These are phyloP conservation scores for Artomyces pyxidatus DNA, from an alignment of 768 basidiomycete genomes.

Conservation along the genomic window DNA sequence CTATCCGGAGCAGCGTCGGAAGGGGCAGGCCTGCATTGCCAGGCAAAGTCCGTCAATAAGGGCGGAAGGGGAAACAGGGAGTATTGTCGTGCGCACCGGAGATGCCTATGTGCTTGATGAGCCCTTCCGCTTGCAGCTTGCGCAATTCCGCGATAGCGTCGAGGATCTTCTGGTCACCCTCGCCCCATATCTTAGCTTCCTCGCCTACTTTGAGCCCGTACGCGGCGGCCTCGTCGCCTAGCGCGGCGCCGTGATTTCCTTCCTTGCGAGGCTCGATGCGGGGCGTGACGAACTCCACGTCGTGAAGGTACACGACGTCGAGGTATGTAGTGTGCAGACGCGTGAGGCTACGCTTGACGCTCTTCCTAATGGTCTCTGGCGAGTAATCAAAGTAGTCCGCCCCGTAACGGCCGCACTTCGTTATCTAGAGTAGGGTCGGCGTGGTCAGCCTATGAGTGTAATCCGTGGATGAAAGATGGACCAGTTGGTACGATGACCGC, in stretches of 20 bases:
- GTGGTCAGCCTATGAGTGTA: no score
- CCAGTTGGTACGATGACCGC: conserved; percentile 68
- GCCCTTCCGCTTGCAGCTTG: conserved; percentile 62
- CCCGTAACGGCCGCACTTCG: conserved; percentile 81
- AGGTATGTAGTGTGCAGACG: conserved; percentile 72
- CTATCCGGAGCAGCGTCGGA: conserved; percentile 75
- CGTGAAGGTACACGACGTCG: conserved; percentile 77
- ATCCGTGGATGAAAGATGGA: conserved; percentile 24
- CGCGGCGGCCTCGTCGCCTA: conserved; percentile 41
- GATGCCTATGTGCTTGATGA: conserved; percentile 70
- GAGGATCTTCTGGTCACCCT: conserved; percentile 67
- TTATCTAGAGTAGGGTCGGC: conserved; percentile 43
- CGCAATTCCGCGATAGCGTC: conserved; percentile 59
- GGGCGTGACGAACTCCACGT: conserved; percentile 70
- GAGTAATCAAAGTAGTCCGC: conserved; percentile 63
- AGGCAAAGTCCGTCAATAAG: not conserved
- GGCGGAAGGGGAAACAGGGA: not conserved
- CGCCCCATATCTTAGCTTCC: conserved; percentile 49
- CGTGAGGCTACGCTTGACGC: conserved; percentile 56
- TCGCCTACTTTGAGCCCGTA: conserved; percentile 62
- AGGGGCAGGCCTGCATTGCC: conserved; percentile 60
- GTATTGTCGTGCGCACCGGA: conserved; percentile 41
- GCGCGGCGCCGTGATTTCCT: conserved; percentile 50
- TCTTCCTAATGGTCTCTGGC: conserved; percentile 53
- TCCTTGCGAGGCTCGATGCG: conserved; percentile 37